A percentile compares a stretch with the other conserved stretches of the same genome.
These are phyloP conservation scores for Santalum album DNA, from an alignment of 164 flowering plant genomes.

Conservation along the genomic window DNA sequence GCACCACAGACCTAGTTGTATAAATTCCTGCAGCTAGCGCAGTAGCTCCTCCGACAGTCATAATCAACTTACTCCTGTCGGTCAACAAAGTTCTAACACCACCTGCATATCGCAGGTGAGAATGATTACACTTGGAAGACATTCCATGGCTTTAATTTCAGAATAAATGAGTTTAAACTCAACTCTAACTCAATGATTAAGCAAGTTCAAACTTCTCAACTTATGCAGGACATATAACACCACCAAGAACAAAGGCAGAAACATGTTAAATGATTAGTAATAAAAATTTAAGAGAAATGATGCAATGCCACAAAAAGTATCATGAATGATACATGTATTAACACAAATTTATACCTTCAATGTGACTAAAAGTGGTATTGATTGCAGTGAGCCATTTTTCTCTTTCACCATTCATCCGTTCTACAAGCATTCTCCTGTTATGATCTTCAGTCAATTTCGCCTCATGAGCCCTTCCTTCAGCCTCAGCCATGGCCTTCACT, in stretches of 20 bases:
- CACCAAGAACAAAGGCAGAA: not conserved
- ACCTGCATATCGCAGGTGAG: slow-evolving; percentile 35
- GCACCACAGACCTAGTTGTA: slow-evolving; percentile 62
- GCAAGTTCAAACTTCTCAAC: not conserved
- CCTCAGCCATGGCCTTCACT: slow-evolving; percentile 84
- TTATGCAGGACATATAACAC: not conserved
- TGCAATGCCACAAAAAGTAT: too few relatives aligned
- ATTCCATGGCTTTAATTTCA: not conserved
- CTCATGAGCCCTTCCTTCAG: slow-evolving; percentile 91
- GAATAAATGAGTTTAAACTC: not conserved
- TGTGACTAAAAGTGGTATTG: slow-evolving; percentile 82
- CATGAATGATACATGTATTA: too few relatives aligned
- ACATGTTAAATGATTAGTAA: not conserved
- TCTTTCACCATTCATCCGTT: slow-evolving; percentile 69
- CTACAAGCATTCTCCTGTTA: slow-evolving; percentile 71
- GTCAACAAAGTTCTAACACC: slow-evolving; percentile 68
- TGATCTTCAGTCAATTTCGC: slow-evolving; percentile 84
- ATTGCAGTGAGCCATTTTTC: slow-evolving; percentile 98
- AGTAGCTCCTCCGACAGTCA: slow-evolving; percentile 95
- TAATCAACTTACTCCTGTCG: slow-evolving; percentile 63
- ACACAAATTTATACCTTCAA: slow-evolving; percentile 56
- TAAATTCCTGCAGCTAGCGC: slow-evolving; percentile 96
- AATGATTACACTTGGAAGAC: not conserved
- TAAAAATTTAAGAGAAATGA: too few relatives aligned
- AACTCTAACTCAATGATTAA: not conserved